Conservation (phyloP, 192 early-diverging fungal genomes). For the Umbelopsis sp. region DNA sequence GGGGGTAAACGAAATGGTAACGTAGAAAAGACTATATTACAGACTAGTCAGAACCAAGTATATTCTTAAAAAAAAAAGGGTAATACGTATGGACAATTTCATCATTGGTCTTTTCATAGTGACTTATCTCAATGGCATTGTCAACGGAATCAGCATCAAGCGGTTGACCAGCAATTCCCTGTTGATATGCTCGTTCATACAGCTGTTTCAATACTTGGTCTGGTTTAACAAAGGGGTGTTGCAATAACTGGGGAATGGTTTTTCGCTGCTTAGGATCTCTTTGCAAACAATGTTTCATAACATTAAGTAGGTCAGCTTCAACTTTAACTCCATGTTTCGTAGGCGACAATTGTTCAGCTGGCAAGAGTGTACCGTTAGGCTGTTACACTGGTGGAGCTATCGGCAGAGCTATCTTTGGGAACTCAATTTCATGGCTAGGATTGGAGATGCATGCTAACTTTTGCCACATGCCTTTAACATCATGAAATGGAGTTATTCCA, state of each 20-base stretch:
- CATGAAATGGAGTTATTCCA: constrained; percentile 79
- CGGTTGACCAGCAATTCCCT: constrained; percentile 1
- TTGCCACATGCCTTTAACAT: constrained; percentile 59
- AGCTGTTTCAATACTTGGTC: constrained; percentile 21
- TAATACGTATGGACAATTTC: not conserved
- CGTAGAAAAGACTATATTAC: not conserved
- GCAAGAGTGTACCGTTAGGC: not conserved
- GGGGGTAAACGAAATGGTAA: not conserved
- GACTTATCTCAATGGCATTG: not conserved
- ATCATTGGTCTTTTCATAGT: too few relatives aligned
- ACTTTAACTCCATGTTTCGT: constrained; percentile 24
- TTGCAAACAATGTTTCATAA: constrained; percentile 74
- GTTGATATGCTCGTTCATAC: constrained; percentile 14
- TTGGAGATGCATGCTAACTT: constrained; percentile 78
- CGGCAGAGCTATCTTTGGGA: constrained; percentile 39
- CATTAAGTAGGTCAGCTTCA: constrained; percentile 54
- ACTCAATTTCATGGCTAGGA: constrained; percentile 66
- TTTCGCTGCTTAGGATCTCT: constrained; percentile 63
- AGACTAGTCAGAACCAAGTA: constrained; percentile 2
- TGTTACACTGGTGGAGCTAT: not conserved
- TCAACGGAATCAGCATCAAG: constrained; percentile 15
- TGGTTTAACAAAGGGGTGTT: constrained; percentile 61
- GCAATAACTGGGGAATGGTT: constrained; percentile 70
- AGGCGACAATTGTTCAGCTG: not conserved
- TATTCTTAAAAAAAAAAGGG: not conserved